Base-by-base conservation (phyloP, 2,329 filamentous ascomycete species). In the Sclerotinia subarctica region DNA sequence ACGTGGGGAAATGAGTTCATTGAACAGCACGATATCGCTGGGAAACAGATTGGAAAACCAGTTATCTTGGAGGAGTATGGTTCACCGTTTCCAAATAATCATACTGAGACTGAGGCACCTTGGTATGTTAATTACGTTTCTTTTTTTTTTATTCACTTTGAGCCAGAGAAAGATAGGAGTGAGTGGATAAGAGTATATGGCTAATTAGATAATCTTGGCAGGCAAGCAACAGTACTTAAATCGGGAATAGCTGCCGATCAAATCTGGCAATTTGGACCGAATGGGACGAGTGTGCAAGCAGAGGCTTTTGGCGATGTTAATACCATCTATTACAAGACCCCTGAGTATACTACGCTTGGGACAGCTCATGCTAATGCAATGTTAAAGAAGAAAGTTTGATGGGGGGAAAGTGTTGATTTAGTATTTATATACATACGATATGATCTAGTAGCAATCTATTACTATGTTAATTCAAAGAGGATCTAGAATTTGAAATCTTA, bases 1-100 rank as follows among this genome's bases (percentile, higher is more conserved):
- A 73, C 75, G 38, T 83, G 80, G 78, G 84, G 82, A 17, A 80
- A 79, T 58, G 74, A 76, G 13, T 85, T 83, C 83, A 80, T 84
- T 66, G 73, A 75, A 15, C 76, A 80, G 11, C 83, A 86, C 70
- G 82, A 77, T 46, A 75, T 73, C 24, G 74, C 78, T 49, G 80
- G 80, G 53, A 68, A 73, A 64, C 68, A 75, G 35, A 70, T 77
- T n/a, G 77, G 77, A 46, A 82, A 81, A 69, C 79, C 79, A 3
- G 76, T 78, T 63, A 68, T 81, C 24, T 74, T 80, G 24, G 79
- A 81, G 66, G 79, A 81, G 69, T 81, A 80, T 63, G 78, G 78
- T 13, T 69, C 72, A 6, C 70, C 72, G 1, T 73, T 73, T 59
- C 70, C 70, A 13, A 38, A 68, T 42, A 73, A 75, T 53, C 73